Evolutionary conservation across 768 basidiomycete genomes (phyloP).

Genomic region (Xanthoconium purpureum): DNA sequence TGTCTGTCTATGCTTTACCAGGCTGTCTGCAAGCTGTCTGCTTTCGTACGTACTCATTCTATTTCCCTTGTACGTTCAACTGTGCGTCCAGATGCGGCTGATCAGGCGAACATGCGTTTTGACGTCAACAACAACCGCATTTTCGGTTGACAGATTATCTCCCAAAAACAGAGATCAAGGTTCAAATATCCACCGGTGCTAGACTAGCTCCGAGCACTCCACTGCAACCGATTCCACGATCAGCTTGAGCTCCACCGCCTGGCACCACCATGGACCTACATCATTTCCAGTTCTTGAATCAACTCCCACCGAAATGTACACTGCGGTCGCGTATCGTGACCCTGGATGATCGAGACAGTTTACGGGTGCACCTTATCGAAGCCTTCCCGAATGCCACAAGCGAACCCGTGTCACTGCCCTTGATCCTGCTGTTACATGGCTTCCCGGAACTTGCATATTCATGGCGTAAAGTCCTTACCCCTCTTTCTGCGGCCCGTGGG

Average conservation of each 20-base stretch:
- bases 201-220: background rate
- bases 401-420: conserved; percentile 32
- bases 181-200: background rate
- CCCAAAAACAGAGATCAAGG: background rate
- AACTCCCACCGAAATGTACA: conserved; percentile 31
- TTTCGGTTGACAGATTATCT: background rate
- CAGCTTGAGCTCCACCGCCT: background rate
- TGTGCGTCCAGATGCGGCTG: background rate
- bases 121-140: background rate
- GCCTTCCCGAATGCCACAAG: conserved; percentile 32
- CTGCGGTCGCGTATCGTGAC: conserved; percentile 37
- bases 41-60: conserved; percentile 12
- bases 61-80: background rate
- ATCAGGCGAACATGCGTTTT: background rate
- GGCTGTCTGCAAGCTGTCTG: background rate
- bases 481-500: conserved; percentile 37
- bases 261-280: conserved; percentile 15
- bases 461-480: conserved; percentile 57
- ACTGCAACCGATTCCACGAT: background rate
- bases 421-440: conserved; percentile 60
- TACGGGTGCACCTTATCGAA: conserved; percentile 48
- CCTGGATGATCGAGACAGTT: conserved; percentile 45
- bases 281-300: conserved; percentile 3
- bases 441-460: conserved; percentile 68
- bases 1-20: background rate